Conservation (phyloP, 352 stramenopile genomes). For the Globisporangium solare region DNA sequence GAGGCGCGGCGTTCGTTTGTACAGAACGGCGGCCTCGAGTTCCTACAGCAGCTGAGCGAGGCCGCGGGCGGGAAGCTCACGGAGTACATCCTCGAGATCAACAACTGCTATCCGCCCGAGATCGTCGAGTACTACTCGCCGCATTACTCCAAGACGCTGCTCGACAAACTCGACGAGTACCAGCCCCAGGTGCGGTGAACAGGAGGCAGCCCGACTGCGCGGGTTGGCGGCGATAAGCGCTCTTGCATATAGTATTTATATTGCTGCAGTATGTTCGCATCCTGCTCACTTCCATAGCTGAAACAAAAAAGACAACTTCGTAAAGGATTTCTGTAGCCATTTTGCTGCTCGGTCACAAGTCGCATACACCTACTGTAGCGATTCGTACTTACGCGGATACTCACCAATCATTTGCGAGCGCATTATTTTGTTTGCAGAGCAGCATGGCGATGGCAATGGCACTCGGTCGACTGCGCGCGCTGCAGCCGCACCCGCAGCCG, state of each 20-base stretch:
- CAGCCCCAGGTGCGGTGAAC: slow-evolving; percentile 84
- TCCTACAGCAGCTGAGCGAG: slow-evolving; percentile 91
- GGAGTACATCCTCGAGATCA: slow-evolving; percentile 95
- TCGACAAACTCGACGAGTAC: slow-evolving; percentile 95
- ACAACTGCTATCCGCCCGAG: slow-evolving; percentile 94
- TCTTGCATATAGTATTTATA: not conserved
- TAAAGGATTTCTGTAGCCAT: not conserved
- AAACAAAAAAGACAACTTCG: no score
- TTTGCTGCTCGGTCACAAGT: slow-evolving; percentile 3
- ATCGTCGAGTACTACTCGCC: slow-evolving; percentile 96
- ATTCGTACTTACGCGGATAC: slow-evolving; percentile 4
- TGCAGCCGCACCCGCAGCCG: no score
- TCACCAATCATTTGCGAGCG: slow-evolving; percentile 8
- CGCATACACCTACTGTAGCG: no score
- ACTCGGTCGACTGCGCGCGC: no score
- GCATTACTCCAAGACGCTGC: slow-evolving; percentile 94
- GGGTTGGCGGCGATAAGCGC: no score
- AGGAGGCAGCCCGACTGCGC: not conserved
- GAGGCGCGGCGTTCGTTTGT: slow-evolving; percentile 91
- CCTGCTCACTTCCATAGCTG: no score
- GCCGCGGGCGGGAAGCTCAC: slow-evolving; percentile 90
- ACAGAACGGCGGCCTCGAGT: slow-evolving; percentile 91
- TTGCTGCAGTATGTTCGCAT: no score
- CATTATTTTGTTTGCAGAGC: not conserved
- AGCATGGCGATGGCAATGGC: no score